Base-by-base conservation (phyloP, 2,329 filamentous ascomycete species). In the Pezicula carpinea region DNA sequence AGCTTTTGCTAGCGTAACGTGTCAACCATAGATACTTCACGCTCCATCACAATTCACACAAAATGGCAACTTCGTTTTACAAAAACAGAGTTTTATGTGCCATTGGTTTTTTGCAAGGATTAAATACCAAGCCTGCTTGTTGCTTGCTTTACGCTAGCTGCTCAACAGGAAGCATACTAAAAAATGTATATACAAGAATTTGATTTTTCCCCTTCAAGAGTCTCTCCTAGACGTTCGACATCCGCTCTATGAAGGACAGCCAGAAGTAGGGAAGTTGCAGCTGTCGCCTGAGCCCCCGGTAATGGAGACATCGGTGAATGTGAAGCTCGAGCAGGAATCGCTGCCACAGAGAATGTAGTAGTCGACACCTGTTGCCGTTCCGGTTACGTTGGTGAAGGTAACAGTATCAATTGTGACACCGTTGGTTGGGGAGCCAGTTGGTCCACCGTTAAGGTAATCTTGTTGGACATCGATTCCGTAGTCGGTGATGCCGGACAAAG, bases 391-490 rank as follows among this genome's bases (percentile, higher is more conserved):
- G 11, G 66, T 56, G 48, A 63, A 55, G 8, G 53, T 55, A 29
- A 66, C 18, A 14, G 40, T 44, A 13, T 34, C 48, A 38, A 69
- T 68, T 5, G 50, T 57, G 5, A 69, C 65, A 10, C 66, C 66
- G 39, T 66, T 66, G 2, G 63, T 65, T 10, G 66, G 62, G 6
- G 55, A 53, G 1, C 65, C 66, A 17, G 63, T 67, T 4, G 66
- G 48, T 5, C 65, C 65, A 14, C 66, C 72, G 55, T 75, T 75
- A 46, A 70, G 55, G 54, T 75, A 76, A 56, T 76, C 72, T 63
- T 75, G 72, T 62, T 75, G 64, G 44, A 75, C 66, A 50, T 72
- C 70, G 45, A 75, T 70, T n/a, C 72, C 72, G 58, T 74, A 75
- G 48, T 69, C 66, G 36, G 64, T 57, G 51, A 75, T 73, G 44